Evolutionary conservation across 768 basidiomycete genomes (phyloP).

Genomic region (Leccinum olivaceopallidum): DNA sequence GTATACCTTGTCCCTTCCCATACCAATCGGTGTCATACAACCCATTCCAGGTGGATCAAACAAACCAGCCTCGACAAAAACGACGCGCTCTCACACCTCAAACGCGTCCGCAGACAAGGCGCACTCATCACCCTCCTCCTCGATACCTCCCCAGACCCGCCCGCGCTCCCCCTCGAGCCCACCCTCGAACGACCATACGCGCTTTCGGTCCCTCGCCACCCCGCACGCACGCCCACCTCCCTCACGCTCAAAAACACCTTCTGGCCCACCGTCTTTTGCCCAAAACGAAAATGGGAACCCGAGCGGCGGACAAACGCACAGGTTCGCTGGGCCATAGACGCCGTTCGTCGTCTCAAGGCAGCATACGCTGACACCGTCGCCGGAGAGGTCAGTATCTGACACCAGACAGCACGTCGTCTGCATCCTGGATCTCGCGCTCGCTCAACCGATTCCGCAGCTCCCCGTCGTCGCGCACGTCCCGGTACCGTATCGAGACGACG

Average conservation of each 20-base stretch:
- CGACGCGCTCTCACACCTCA: conserved; percentile 68
- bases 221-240: too few relatives aligned
- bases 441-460: conserved; percentile 42
- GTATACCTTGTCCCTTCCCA: conserved; percentile 35
- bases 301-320: too few relatives aligned
- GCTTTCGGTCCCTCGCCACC: conserved; percentile 41
- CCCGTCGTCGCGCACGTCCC: conserved; percentile 78
- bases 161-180: conserved; percentile 50
- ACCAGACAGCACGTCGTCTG: too few relatives aligned
- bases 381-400: too few relatives aligned
- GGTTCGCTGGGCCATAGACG: too few relatives aligned
- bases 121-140: conserved; percentile 57
- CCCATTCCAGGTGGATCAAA: conserved; percentile 63
- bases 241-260: too few relatives aligned
- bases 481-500: conserved; percentile 38
- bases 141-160: conserved; percentile 39
- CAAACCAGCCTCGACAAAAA: conserved; percentile 54
- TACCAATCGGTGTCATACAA: not conserved
- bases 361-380: too few relatives aligned
- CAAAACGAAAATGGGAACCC: too few relatives aligned
- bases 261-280: too few relatives aligned
- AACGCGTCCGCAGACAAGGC: conserved; percentile 65
- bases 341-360: too few relatives aligned
- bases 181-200: conserved; percentile 54
- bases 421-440: not conserved